A percentile compares a stretch with the other conserved stretches of the same genome.
These are phyloP conservation scores for Hordeum pubiflorum DNA, from an alignment of 202 grass and related monocot species.

Conservation along the genomic window DNA sequence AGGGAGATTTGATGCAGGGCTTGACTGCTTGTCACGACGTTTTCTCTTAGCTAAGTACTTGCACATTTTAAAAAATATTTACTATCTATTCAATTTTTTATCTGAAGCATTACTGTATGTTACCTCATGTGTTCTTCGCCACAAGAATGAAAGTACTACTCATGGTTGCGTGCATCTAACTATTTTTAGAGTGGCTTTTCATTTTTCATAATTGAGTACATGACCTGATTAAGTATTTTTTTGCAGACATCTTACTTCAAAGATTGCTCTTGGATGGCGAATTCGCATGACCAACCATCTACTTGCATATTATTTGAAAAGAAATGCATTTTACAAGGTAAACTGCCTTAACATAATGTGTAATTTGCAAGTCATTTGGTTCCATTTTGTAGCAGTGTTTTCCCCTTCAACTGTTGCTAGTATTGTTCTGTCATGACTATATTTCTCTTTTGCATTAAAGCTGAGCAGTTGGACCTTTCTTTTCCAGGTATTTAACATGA, in stretches of 20 bases:
- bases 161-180: neutral
- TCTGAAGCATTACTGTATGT: neutral
- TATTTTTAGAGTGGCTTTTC: neutral
- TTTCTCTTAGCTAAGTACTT: neutral
- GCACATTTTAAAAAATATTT: neutral
- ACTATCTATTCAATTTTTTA: neutral
- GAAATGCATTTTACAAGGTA: conserved; percentile 95
- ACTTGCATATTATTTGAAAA: conserved; percentile 81
- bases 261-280: conserved; percentile 90
- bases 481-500: conserved; percentile 72
- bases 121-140: neutral
- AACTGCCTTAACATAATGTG: neutral
- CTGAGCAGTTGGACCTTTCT: neutral
- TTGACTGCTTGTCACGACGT: neutral
- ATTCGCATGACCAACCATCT: conserved; percentile 92
- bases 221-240: conserved; percentile 29
- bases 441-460: neutral
- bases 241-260: conserved; percentile 78
- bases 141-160: neutral
- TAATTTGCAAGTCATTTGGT: neutral
- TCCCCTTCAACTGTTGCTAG: neutral
- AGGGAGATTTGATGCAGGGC: neutral
- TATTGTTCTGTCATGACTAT: neutral
- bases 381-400: neutral
- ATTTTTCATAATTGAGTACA: neutral